Percentiles rank a stretch among this genome's conserved stretches.
Conservation (phyloP, 306 rosid species). For the Castanopsis chinensis region DNA sequence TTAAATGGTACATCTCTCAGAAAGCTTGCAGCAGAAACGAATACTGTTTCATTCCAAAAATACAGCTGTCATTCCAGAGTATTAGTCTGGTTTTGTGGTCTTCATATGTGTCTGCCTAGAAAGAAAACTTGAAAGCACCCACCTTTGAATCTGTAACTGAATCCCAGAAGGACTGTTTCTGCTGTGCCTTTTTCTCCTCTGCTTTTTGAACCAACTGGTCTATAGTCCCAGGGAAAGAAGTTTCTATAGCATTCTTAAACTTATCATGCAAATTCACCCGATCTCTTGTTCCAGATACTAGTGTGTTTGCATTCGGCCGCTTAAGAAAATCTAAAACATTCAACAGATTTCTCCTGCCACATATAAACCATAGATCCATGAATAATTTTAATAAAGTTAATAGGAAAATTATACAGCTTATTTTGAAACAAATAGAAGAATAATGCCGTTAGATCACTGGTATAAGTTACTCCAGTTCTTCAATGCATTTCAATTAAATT, state of each 20-base stretch:
- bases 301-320: constrained; percentile 74
- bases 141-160: constrained; percentile 58
- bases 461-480: background rate
- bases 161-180: constrained; percentile 79
- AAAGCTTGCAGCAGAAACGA: background rate
- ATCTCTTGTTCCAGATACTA: constrained; percentile 90
- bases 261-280: constrained; percentile 78
- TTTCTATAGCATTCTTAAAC: constrained; percentile 71
- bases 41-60: background rate
- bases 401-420: background rate
- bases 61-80: background rate
- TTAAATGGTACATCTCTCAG: background rate
- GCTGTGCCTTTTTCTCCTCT: constrained; percentile 56
- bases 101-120: constrained; percentile 33
- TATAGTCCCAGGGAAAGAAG: constrained; percentile 67
- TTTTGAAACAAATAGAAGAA: background rate
- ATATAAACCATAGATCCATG: background rate
- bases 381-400: background rate
- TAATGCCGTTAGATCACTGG: background rate
- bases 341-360: constrained; percentile 78
- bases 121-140: constrained; percentile 88
- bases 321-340: constrained; percentile 84
- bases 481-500: background rate
- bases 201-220: constrained; percentile 55
- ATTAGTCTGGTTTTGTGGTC: background rate